These are phyloP conservation scores for Phoma sp. DNA, from an alignment of 2,329 filamentous ascomycete species.

Conservation along the genomic window DNA sequence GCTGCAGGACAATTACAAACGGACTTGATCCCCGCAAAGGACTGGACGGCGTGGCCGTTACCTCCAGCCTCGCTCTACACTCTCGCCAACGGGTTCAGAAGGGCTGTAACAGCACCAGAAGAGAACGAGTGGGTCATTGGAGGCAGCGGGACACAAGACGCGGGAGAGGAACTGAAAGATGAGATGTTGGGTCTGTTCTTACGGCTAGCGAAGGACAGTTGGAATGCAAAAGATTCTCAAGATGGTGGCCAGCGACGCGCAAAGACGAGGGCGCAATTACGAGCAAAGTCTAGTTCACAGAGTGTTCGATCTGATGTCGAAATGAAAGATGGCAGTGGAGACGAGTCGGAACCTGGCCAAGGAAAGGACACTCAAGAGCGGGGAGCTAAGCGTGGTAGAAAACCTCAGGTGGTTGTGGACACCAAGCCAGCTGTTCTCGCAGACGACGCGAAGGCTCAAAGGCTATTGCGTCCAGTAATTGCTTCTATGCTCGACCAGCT, in stretches of 20 bases:
- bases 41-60: conserved; percentile 90
- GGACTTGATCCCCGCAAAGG: conserved; percentile 57
- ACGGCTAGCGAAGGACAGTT: conserved; percentile 71
- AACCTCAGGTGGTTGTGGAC: conserved; percentile 11
- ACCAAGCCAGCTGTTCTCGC: conserved; percentile 65
- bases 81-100: conserved; percentile 58
- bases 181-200: conserved; percentile 72
- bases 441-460: conserved; percentile 73
- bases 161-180: conserved; percentile 72
- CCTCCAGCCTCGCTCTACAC: conserved; percentile 67
- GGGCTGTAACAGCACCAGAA: conserved; percentile 25
- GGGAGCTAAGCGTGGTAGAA: conserved; percentile 20
- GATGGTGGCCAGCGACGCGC: conserved; percentile 20
- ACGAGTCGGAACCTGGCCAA: background rate
- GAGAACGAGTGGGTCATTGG: conserved; percentile 57
- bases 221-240: conserved; percentile 48
- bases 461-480: conserved; percentile 71
- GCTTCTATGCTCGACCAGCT: conserved; percentile 74
- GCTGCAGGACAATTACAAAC: conserved; percentile 36
- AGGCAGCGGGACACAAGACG: conserved; percentile 52
- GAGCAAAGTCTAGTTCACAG: conserved; percentile 23
- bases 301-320: conserved; percentile 15
- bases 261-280: background rate
- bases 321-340: conserved; percentile 14
- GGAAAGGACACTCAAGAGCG: background rate